Percentiles rank a stretch among this genome's conserved stretches.
Evolutionary conservation across 139 green algal species (phyloP).

Genomic region (Desmodesmus armatus): DNA sequence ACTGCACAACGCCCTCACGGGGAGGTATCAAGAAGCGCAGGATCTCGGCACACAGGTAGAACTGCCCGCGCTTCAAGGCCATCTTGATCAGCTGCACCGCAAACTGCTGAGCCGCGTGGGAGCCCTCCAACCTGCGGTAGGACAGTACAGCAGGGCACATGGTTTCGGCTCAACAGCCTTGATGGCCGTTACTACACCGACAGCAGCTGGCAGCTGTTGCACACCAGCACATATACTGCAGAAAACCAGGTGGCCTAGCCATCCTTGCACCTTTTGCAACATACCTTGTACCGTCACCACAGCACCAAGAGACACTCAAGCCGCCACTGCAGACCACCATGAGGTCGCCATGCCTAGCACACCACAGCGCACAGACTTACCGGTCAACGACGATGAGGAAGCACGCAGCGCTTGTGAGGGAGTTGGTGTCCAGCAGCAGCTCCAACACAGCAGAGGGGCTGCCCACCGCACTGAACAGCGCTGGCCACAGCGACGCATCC

Average conservation of each 20-base stretch:
- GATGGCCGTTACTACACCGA: no score
- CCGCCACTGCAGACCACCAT: no score
- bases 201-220: no score
- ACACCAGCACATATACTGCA: no score
- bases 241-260: no score
- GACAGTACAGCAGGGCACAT: background rate
- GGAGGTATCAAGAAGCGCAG: slow-evolving; percentile 84
- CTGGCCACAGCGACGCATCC: slow-evolving; percentile 90
- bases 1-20: slow-evolving; percentile 30
- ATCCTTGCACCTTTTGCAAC: no score
- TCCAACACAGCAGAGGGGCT: slow-evolving; percentile 74
- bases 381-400: slow-evolving; percentile 86
- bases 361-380: no score
- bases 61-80: slow-evolving; percentile 68
- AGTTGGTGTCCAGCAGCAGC: slow-evolving; percentile 68
- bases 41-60: slow-evolving; percentile 82
- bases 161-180: background rate
- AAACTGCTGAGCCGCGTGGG: slow-evolving; percentile 58
- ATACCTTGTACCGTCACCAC: no score
- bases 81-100: slow-evolving; percentile 75
- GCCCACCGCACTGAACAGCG: slow-evolving; percentile 92
- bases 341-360: no score
- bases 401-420: slow-evolving; percentile 71
- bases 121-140: slow-evolving; percentile 72
- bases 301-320: no score